phyloP scores from a whole-genome alignment of 2,329 filamentous ascomycete species.

The Periconia sp. region DNA sequence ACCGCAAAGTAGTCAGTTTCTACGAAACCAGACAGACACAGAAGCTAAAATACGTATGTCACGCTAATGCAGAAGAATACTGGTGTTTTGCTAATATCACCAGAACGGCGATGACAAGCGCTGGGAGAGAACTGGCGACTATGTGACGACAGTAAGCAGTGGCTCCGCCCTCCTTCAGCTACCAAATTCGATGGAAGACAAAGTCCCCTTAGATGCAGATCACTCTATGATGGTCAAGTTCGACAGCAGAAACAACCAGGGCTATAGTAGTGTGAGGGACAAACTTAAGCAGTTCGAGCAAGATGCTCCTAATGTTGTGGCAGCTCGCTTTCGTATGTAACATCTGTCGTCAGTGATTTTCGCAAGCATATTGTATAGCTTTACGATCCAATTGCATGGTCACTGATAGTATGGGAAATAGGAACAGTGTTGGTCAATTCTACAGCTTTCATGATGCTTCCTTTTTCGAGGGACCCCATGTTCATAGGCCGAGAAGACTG shows the following conservation, averaged over 20 bases:
- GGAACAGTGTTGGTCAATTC: too few relatives aligned
- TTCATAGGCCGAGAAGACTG: too few relatives aligned
- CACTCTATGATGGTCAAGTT: slow-evolving; percentile 31
- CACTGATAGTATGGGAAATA: too few relatives aligned
- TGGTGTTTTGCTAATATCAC: background rate
- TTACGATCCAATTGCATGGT: too few relatives aligned
- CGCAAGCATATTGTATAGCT: too few relatives aligned
- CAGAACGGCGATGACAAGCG: slow-evolving; percentile 4
- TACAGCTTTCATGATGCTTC: too few relatives aligned
- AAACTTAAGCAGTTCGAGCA: too few relatives aligned
- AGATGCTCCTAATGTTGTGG: too few relatives aligned
- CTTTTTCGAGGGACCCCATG: too few relatives aligned
- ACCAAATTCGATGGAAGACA: slow-evolving; percentile 20
- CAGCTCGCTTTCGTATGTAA: too few relatives aligned
- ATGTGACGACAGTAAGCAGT: background rate
- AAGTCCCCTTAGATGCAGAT: slow-evolving; percentile 21
- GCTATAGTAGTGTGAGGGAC: background rate
- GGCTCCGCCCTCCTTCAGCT: slow-evolving; percentile 15
- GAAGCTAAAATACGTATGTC: slow-evolving; percentile 16
- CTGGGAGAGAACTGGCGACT: slow-evolving; percentile 9
- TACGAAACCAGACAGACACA: slow-evolving; percentile 29
- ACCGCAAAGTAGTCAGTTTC: slow-evolving; percentile 33
- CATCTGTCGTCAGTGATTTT: too few relatives aligned
- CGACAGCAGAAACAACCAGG: slow-evolving; percentile 8
- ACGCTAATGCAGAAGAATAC: background rate